These are phyloP conservation scores for Coniosporium tulheliwenetii DNA, from an alignment of 2,329 filamentous ascomycete species.

Conservation along the genomic window DNA sequence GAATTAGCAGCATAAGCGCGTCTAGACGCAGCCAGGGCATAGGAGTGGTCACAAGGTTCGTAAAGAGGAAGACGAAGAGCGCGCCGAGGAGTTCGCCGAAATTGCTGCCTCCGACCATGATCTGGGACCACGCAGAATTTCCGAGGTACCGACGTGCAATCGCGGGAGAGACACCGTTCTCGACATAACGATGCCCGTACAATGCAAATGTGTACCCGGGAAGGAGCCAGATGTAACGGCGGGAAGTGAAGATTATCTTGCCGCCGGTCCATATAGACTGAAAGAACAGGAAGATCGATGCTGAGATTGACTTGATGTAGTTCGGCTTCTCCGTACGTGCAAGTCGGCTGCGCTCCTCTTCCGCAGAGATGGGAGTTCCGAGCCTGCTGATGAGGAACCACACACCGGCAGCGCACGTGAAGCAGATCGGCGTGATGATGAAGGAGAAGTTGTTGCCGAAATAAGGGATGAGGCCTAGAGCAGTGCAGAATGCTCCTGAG, in stretches of 20 bases:
- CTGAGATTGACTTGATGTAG: slow-evolving; percentile 22
- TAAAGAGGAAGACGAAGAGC: slow-evolving; percentile 32
- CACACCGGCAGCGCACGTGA: slow-evolving; percentile 21
- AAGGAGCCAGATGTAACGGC: slow-evolving; percentile 34
- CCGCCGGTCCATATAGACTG: slow-evolving; percentile 31
- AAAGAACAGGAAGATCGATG: slow-evolving; percentile 27
- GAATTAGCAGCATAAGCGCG: slow-evolving; percentile 27
- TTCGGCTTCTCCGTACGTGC: slow-evolving; percentile 8
- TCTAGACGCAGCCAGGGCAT: slow-evolving; percentile 36
- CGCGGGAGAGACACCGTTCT: slow-evolving; percentile 31
- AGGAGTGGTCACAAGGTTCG: slow-evolving; percentile 31
- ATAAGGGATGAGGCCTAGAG: slow-evolving; percentile 32
- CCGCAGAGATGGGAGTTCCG: slow-evolving; percentile 6
- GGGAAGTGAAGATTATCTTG: slow-evolving; percentile 29
- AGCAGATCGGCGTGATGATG: slow-evolving; percentile 34
- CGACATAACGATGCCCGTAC: slow-evolving; percentile 35
- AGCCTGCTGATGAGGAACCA: slow-evolving; percentile 33
- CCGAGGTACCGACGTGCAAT: slow-evolving; percentile 32
- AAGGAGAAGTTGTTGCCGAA: slow-evolving; percentile 37
- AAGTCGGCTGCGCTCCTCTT: slow-evolving; percentile 5
- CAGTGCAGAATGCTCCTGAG: slow-evolving; percentile 30
- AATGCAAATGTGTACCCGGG: slow-evolving; percentile 33
- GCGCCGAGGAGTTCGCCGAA: slow-evolving; percentile 34
- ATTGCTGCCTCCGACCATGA: slow-evolving; percentile 36
- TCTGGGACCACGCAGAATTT: slow-evolving; percentile 33